Evolutionary conservation across 2,329 filamentous ascomycete species (phyloP), one percentile per base, ranked within the genome.

Genomic region (Juglanconis juglandina): DNA sequence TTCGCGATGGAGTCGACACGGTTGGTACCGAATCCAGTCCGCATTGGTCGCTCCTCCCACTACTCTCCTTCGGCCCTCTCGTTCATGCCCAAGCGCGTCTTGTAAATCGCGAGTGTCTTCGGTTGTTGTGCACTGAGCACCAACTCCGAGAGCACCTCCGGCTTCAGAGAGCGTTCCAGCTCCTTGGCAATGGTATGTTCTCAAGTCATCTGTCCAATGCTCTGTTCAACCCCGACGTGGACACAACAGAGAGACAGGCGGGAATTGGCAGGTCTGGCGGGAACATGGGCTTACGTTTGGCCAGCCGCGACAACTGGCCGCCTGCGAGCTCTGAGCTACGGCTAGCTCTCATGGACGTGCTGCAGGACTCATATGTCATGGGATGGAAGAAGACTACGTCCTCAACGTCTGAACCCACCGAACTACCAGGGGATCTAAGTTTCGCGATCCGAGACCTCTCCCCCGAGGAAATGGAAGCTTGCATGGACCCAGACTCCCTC

Each of bases 261-360:
- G 91, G 91, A 3, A 80, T 88, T 37, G 85, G 90, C 49, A 83
- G 87, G 8, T 84, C 84, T 50, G 88, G 90, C 53, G 84, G 87
- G 60, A 77, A 85, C 13, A 94, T 96, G 80, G 94, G 95, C 1
- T 79, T 98, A 46, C 88, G 92, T 46, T 79, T 98, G 0, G 90
- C 90, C n/a, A 86, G 85, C 2, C 85, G 92, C 67, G 87, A 91
- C 58, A 91, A 82, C 37, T 98, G 95, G 95, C 95, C 95, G 33
- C 95, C 95, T 4, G 92, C 92, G 32, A 96, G 91, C 72, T 97
- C 93, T 0, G 95, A 98, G 72, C 77, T 99, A n/a, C 86, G 92
- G 9, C 80, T 98, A 5, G 91, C 91, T 0, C 79, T 99, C 17
- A 96, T 93, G 83, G 92, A 92, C 0, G 83, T 98, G 1, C 77